Evolutionary conservation across 495 filamentous ascomycete genomes (phyloP).

Genomic region (Penicillium crystallinum): DNA sequence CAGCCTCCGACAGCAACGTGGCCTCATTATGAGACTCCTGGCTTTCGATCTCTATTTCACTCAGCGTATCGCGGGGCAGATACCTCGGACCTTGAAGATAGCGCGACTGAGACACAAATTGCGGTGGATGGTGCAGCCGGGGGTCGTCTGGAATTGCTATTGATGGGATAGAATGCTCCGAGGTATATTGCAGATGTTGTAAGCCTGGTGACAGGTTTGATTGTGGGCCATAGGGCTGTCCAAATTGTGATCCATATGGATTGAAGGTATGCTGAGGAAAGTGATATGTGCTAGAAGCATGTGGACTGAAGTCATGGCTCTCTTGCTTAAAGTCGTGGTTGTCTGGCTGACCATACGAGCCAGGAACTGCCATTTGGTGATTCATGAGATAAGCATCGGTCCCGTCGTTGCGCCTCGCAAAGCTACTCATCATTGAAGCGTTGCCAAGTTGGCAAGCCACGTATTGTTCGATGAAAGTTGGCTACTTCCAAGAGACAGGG

Average conservation of each 20-base stretch:
- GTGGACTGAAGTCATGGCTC: slow-evolving; percentile 28
- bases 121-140: slow-evolving; percentile 28
- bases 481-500: neutral
- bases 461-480: neutral
- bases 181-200: slow-evolving; percentile 33
- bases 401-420: slow-evolving; percentile 34
- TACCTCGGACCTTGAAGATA: slow-evolving; percentile 35
- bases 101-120: slow-evolving; percentile 33
- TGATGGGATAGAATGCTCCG: slow-evolving; percentile 32
- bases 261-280: slow-evolving; percentile 34
- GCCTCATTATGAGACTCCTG: slow-evolving; percentile 42
- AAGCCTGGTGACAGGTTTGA: slow-evolving; percentile 23
- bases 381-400: slow-evolving; percentile 37
- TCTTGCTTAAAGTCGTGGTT: slow-evolving; percentile 33
- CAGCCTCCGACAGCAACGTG: slow-evolving; percentile 41
- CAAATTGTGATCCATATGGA: slow-evolving; percentile 33
- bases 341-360: slow-evolving; percentile 31
- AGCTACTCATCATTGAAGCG: slow-evolving; percentile 30
- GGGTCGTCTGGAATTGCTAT: slow-evolving; percentile 28
- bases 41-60: slow-evolving; percentile 39
- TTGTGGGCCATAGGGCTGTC: slow-evolving; percentile 31
- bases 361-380: slow-evolving; percentile 31
- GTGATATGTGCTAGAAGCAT: slow-evolving; percentile 31
- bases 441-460: neutral
- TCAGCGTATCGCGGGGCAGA: slow-evolving; percentile 31